Conservation (phyloP, 768 basidiomycete genomes). For the Macrolepiota fuliginosa region DNA sequence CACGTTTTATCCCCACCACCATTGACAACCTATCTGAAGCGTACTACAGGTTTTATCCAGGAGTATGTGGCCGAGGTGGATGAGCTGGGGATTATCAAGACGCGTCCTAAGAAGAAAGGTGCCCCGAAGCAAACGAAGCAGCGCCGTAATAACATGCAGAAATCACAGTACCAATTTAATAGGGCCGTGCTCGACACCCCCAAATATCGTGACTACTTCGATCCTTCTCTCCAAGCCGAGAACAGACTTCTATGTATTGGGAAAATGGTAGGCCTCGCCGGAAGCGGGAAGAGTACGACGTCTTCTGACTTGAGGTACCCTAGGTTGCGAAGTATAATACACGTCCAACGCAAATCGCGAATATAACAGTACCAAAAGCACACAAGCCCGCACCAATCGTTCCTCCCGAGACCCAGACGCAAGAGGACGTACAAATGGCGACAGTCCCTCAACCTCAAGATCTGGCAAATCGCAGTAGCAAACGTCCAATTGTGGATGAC, state of each 20-base stretch:
- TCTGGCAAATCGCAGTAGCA: constrained; percentile 3
- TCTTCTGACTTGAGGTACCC: neutral
- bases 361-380: neutral
- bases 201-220: constrained; percentile 68
- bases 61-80: constrained; percentile 47
- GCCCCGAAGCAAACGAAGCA: constrained; percentile 40
- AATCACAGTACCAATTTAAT: constrained; percentile 58
- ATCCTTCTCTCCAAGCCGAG: constrained; percentile 57
- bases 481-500: constrained; percentile 31
- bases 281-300: neutral
- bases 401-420: constrained; percentile 32
- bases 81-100: constrained; percentile 45
- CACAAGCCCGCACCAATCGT: neutral
- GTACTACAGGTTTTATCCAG: constrained; percentile 54
- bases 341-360: constrained; percentile 10
- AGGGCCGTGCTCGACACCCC: constrained; percentile 37
- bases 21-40: neutral
- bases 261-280: constrained; percentile 40
- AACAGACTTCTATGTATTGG: constrained; percentile 58
- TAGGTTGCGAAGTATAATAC: constrained; percentile 13
- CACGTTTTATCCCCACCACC: constrained; percentile 21
- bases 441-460: constrained; percentile 12
- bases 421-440: constrained; percentile 30
- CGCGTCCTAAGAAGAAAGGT: constrained; percentile 33
- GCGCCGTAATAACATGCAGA: constrained; percentile 46